phyloP scores from a whole-genome alignment of 352 stramenopile species.

The Globisporangium iwayamae region DNA sequence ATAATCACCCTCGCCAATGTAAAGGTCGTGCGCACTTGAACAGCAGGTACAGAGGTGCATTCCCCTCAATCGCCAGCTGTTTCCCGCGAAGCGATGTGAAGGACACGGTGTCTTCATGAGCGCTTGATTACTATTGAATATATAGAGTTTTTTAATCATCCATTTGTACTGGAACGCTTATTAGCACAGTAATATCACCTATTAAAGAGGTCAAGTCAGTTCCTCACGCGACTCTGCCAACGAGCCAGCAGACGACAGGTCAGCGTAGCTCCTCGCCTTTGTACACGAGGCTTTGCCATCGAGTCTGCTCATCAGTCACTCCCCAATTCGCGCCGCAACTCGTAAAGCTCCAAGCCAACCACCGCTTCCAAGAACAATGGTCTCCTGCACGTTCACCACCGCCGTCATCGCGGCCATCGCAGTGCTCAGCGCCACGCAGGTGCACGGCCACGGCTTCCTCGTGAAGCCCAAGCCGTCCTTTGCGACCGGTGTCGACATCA shows the following conservation, averaged over 20 bases:
- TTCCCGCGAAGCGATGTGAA: neutral
- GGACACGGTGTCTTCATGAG: neutral
- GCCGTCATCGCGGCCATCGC: constrained; percentile 15
- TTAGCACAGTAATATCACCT: neutral
- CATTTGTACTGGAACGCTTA: neutral
- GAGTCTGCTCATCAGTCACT: neutral
- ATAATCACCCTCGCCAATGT: neutral
- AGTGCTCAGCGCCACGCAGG: constrained; percentile 15
- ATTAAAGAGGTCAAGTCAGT: neutral
- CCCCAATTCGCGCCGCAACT: neutral
- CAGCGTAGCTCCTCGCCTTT: neutral
- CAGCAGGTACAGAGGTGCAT: neutral
- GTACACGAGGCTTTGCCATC: neutral
- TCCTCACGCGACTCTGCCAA: neutral
- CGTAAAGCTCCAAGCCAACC: neutral
- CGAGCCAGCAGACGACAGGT: neutral
- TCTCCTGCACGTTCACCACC: constrained; percentile 9
- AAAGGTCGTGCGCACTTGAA: neutral
- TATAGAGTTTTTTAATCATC: neutral
- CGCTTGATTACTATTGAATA: neutral
- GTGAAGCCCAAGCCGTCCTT: constrained; percentile 34
- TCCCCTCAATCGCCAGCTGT: neutral
- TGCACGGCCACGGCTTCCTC: constrained; percentile 34
- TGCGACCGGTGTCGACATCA: constrained; percentile 31
- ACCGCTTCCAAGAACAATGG: neutral